Evolutionary conservation across 495 filamentous ascomycete species (phyloP).

Genomic region (Penicillium silybi): DNA sequence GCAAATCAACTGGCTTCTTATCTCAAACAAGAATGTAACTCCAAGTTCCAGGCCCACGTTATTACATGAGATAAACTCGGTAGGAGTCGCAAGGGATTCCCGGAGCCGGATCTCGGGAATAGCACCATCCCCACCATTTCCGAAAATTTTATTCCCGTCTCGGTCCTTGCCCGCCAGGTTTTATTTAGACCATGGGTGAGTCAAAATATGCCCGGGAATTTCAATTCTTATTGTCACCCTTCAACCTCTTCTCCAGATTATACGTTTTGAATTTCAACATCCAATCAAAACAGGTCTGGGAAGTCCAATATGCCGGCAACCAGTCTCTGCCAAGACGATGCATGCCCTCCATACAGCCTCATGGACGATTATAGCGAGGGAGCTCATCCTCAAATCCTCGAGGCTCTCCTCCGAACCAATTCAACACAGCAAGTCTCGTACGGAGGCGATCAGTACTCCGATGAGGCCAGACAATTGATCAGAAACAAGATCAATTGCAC

Average conservation of each 20-base stretch:
- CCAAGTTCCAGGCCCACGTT: constrained; percentile 4
- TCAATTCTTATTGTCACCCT: background rate
- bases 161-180: constrained; percentile 13
- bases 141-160: constrained; percentile 19
- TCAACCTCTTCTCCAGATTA: constrained; percentile 1
- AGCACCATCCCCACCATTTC: too few relatives aligned
- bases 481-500: constrained; percentile 25
- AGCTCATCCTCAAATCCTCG: constrained; percentile 40
- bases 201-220: constrained; percentile 7
- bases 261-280: background rate
- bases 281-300: background rate
- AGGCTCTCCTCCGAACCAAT: constrained; percentile 38
- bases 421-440: constrained; percentile 39
- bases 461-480: constrained; percentile 30
- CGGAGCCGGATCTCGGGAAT: constrained; percentile 23
- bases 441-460: constrained; percentile 35
- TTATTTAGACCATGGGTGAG: constrained; percentile 16
- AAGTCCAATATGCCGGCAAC: constrained; percentile 22
- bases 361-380: constrained; percentile 47
- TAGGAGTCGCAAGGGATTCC: constrained; percentile 12
- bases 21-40: background rate
- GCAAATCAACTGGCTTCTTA: background rate
- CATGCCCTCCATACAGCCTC: constrained; percentile 37
- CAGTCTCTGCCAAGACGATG: constrained; percentile 27
- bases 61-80: constrained; percentile 17